Conservation (phyloP, 805 yeast species). For the Pichia insulana region DNA sequence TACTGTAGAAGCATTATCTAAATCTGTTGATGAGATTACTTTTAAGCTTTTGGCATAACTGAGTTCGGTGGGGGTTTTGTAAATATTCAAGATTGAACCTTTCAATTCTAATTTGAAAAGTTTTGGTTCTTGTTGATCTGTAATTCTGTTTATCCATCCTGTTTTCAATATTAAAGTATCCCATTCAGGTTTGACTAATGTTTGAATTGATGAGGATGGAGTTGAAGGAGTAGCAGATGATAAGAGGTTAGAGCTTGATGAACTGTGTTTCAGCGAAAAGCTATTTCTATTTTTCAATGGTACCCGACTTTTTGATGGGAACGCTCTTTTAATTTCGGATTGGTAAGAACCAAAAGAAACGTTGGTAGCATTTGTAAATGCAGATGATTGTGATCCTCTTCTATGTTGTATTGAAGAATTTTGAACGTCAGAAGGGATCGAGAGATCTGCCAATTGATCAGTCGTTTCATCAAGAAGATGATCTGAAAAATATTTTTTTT, state of each 20-base stretch:
- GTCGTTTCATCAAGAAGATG: background rate
- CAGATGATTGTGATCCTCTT: background rate
- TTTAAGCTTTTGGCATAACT: constrained; percentile 10
- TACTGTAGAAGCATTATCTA: background rate
- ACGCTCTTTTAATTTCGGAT: background rate
- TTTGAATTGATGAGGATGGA: background rate
- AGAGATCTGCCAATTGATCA: background rate
- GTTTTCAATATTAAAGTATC: constrained; percentile 34
- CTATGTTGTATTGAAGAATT: background rate
- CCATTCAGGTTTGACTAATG: constrained; percentile 26
- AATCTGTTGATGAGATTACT: background rate
- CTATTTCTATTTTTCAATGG: background rate
- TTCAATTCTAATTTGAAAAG: constrained; percentile 57
- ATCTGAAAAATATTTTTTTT: background rate
- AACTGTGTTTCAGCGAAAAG: background rate
- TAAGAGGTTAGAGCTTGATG: background rate
- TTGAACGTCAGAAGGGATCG: background rate
- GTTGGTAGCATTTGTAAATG: background rate
- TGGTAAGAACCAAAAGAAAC: background rate
- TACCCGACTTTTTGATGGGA: background rate
- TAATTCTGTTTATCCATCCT: constrained; percentile 53
- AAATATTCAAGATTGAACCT: constrained; percentile 58
- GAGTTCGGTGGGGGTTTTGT: constrained; percentile 45
- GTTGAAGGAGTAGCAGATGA: background rate
- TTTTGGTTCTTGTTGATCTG: constrained; percentile 27